Evolutionary conservation across 106 monocot genomes (phyloP).

Genomic region (Dioscorea zingiberensis): DNA sequence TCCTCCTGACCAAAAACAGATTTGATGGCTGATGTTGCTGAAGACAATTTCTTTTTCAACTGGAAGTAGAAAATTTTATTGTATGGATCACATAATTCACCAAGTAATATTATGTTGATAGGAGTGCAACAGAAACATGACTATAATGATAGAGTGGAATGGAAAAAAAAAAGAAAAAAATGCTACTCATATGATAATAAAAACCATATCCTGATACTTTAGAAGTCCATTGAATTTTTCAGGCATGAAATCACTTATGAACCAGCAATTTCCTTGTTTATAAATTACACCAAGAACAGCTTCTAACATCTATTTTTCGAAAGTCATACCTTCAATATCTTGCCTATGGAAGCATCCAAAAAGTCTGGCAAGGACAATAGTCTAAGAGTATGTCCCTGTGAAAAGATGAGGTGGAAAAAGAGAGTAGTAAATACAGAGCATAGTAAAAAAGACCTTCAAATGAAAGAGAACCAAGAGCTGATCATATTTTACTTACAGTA

Average conservation of each 20-base stretch:
- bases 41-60: constrained; percentile 80
- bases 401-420: neutral
- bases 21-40: constrained; percentile 98
- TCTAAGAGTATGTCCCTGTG: constrained; percentile 90
- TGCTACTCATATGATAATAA: neutral
- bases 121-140: too few species aligned
- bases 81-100: too few species aligned
- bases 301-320: neutral
- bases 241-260: too few species aligned
- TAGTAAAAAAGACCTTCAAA: neutral
- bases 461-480: neutral
- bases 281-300: too few species aligned
- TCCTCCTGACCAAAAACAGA: constrained; percentile 89
- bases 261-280: too few species aligned
- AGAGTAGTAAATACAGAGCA: neutral
- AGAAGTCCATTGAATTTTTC: too few species aligned
- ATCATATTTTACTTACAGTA: constrained; percentile 46
- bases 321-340: constrained; percentile 76
- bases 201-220: neutral
- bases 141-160: too few species aligned
- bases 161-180: too few species aligned
- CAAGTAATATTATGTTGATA: too few species aligned
- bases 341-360: constrained; percentile 93
- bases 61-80: constrained; percentile 13
- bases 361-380: constrained; percentile 98